Base-by-base conservation (phyloP, 768 basidiomycete genomes). In the Suillus plorans region DNA sequence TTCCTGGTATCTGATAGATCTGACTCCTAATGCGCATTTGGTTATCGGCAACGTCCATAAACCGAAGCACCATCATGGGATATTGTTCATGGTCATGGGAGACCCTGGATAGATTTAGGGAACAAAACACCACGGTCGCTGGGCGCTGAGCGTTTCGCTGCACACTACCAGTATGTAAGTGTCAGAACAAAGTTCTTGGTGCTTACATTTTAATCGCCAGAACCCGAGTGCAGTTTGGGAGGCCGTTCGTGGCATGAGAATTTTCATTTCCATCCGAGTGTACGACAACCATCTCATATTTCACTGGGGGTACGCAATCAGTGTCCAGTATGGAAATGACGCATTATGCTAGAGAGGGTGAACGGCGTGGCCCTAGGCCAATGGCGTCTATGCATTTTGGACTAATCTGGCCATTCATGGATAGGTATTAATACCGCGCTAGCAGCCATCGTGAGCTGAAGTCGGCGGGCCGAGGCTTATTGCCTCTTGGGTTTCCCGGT, bases 241-340 rank as follows among this genome's bases (percentile, higher is more conserved):
- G 45, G 62, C 42, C 18, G 37, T 28, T 39, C 25, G 41, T 68
- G 67, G 62, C 70, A 70, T 70, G 73, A 72, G 72, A 74, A 73
- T 39, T 44, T 52, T 67, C 69, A 59, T 13, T 42, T 58, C 22
- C 16, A 42, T 28, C 58, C 36, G 36, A 37, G 36, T 59, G 25
- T 41, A 12, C 41, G 58, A 41, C 25, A 18, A 59, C 10, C 39
- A 42, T 22, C 25, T 20, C 25, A 59, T 42, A 31, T 42, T 59
- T 44, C 58, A 20, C 58, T 59, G 25, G 39, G 13, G 25, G 58
- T 42, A 10, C 6, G 39, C 25, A 42, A 37, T 31, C 41, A 28
- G 25, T 42, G 20, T 59, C 25, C 12, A 5, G 41, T 42, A 25
- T 59, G 25, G 5, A 59, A 28, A 59, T 59, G 58, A 58, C 16